A percentile compares a stretch with the other conserved stretches of the same genome.
These are phyloP conservation scores for Blastobotrys proliferans DNA, from an alignment of 1,139 yeast species.

Conservation along the genomic window DNA sequence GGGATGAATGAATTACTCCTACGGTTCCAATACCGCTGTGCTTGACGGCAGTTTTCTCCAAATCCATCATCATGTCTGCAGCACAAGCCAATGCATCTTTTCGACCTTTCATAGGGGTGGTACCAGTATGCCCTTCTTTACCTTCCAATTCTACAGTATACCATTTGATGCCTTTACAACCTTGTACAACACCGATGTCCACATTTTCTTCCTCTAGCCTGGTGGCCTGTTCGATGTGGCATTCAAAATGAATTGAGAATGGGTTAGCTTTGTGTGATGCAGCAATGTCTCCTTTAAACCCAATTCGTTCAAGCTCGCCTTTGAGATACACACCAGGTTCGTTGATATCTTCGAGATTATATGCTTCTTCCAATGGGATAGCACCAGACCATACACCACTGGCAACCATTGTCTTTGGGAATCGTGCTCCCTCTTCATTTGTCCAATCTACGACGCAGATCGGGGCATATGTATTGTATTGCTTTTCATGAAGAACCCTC, in stretches of 20 bases:
- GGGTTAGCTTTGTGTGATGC: constrained; percentile 51
- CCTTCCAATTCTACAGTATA: constrained; percentile 52
- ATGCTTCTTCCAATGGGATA: constrained; percentile 45
- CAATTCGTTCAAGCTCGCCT: constrained; percentile 57
- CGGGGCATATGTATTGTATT: constrained; percentile 57
- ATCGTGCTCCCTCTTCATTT: constrained; percentile 76
- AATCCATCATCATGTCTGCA: constrained; percentile 51
- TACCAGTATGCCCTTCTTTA: constrained; percentile 67
- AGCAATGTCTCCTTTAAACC: constrained; percentile 51
- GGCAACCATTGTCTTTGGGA: constrained; percentile 62
- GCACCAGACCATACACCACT: constrained; percentile 64
- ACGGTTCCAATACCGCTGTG: constrained; percentile 55
- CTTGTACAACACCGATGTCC: constrained; percentile 60
- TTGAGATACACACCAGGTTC: constrained; percentile 49
- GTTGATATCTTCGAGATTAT: constrained; percentile 49
- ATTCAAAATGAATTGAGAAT: constrained; percentile 64
- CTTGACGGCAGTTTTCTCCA: constrained; percentile 52
- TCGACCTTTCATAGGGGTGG: constrained; percentile 63
- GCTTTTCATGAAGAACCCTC: constrained; percentile 58
- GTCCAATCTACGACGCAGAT: constrained; percentile 67
- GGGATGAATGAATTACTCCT: constrained; percentile 53
- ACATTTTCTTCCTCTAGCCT: constrained; percentile 52
- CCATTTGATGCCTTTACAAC: constrained; percentile 69
- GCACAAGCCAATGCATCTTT: constrained; percentile 60
- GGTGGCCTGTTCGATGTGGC: constrained; percentile 77